These are phyloP conservation scores for Vitis cinerea DNA, from an alignment of 164 flowering plant genomes.

Conservation along the genomic window DNA sequence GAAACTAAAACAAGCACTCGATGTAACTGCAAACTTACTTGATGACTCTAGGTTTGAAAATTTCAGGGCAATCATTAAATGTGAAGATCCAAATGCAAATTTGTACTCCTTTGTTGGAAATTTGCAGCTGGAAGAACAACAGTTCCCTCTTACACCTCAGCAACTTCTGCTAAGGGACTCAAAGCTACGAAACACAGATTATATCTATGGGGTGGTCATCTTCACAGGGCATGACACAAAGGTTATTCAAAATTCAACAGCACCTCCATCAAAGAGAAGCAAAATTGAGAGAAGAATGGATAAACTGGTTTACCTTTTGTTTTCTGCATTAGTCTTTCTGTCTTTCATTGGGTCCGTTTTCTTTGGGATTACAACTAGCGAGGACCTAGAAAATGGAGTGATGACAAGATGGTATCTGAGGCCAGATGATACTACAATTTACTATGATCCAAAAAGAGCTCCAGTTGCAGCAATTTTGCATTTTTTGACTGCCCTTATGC, in stretches of 20 bases:
- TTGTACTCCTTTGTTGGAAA: constrained; percentile 74
- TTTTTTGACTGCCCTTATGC: constrained; percentile 69
- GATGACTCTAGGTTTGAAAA: constrained; percentile 51
- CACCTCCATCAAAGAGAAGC: constrained; percentile 82
- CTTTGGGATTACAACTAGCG: constrained; percentile 50
- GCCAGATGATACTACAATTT: constrained; percentile 54
- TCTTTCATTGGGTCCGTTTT: constrained; percentile 65
- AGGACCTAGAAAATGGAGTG: constrained; percentile 40
- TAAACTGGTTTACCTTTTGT: constrained; percentile 59
- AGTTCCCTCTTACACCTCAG: constrained; percentile 59
- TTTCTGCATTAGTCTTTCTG: constrained; percentile 48
- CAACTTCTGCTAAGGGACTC: constrained; percentile 83
- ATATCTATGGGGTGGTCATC: constrained; percentile 72
- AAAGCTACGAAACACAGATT: constrained; percentile 73
- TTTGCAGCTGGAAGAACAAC: constrained; percentile 51
- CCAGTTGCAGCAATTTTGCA: constrained; percentile 60
- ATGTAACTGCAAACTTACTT: constrained; percentile 49
- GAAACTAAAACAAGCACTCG: constrained; percentile 73
- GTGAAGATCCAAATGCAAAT: constrained; percentile 88
- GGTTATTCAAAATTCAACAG: constrained; percentile 80
- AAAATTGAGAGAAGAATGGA: constrained; percentile 70
- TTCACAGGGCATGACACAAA: constrained; percentile 84
- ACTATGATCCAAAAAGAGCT: constrained; percentile 53
- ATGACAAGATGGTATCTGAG: constrained; percentile 76
- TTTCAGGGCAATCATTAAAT: constrained; percentile 59